phyloP scores from a whole-genome alignment of 1,139 yeast species.

The Suhomyces panamericanus region DNA sequence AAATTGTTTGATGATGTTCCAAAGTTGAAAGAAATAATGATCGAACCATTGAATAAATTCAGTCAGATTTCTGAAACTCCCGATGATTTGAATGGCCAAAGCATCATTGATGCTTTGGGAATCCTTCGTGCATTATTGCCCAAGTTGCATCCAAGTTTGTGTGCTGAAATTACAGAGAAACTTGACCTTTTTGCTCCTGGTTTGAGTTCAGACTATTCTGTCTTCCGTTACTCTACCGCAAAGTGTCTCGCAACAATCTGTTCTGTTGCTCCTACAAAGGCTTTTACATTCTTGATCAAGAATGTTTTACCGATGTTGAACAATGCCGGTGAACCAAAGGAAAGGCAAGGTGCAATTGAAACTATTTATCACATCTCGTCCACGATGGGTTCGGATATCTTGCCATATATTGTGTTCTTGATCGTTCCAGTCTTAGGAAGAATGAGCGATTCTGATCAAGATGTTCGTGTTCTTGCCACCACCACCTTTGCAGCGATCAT shows the following conservation, averaged over 20 bases:
- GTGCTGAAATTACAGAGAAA: constrained; percentile 47
- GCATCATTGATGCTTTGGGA: constrained; percentile 83
- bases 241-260: constrained; percentile 86
- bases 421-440: constrained; percentile 96
- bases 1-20: constrained; percentile 63
- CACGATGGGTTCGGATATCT: constrained; percentile 83
- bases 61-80: constrained; percentile 34
- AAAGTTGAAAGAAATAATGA: constrained; percentile 64
- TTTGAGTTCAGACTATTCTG: constrained; percentile 68
- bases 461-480: constrained; percentile 87
- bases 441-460: constrained; percentile 94
- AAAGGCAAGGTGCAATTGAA: constrained; percentile 94
- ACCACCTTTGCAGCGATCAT: constrained; percentile 96
- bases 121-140: constrained; percentile 75
- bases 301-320: constrained; percentile 76
- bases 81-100: constrained; percentile 66
- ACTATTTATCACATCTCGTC: constrained; percentile 81
- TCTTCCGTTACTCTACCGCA: constrained; percentile 86
- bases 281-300: constrained; percentile 80
- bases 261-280: constrained; percentile 66
- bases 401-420: constrained; percentile 93
- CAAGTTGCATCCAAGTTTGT: constrained; percentile 51
- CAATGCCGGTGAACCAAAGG: constrained; percentile 71
- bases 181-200: constrained; percentile 59
- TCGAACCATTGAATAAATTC: constrained; percentile 56